Evolutionary conservation across 176 grass and related monocot genomes (phyloP), one percentile per base, ranked within the genome.

Genomic region (Triticum dicoccoides): DNA sequence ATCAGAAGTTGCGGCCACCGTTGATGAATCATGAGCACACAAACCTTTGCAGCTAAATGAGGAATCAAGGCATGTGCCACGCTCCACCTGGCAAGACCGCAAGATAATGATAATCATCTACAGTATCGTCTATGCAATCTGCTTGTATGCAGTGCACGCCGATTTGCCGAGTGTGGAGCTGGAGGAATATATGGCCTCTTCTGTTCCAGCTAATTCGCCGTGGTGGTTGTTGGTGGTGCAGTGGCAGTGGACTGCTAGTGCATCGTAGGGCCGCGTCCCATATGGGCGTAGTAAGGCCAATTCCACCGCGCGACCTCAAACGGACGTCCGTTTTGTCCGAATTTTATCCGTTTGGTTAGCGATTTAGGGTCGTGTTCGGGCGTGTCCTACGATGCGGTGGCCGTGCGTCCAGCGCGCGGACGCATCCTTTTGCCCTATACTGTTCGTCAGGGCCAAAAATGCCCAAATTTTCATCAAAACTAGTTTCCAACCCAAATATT

Each of bases 121-220:
- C 38, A 11, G 29, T 30, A 30, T 30, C 29, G 29, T 30, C 29
- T 30, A 30, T 30, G 29, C 29, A 30, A 11, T 15, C 44, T 39
- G 5, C 8, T 61, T 30, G 51, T 29, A 20, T 12, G 61, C 17
- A n/a, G 20, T 12, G 61, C 17, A n/a, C 3, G 39, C 61, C 39
- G 67, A n/a, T 41, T 45, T 69, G 42, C 72, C n/a, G 41, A 35
- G 61, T 34, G 20, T 34, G 20, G 9, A 38, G 88, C 12, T 86
- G 83, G 83, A 61, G 42, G 70, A 89, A 82, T 81, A 89, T 81
- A 77, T 77, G 25, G 17, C 41, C 77, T 14, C 9, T 20, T 65
- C 45, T 17, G 7, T 11, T 67, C 82, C 82, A 85, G 82, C 87
- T 67, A 52, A 75, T 18, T 33, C 59, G 58, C 68, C 18, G 23